phyloP scores from a whole-genome alignment of 106 monocot species.

The Cymbidium sinense region DNA sequence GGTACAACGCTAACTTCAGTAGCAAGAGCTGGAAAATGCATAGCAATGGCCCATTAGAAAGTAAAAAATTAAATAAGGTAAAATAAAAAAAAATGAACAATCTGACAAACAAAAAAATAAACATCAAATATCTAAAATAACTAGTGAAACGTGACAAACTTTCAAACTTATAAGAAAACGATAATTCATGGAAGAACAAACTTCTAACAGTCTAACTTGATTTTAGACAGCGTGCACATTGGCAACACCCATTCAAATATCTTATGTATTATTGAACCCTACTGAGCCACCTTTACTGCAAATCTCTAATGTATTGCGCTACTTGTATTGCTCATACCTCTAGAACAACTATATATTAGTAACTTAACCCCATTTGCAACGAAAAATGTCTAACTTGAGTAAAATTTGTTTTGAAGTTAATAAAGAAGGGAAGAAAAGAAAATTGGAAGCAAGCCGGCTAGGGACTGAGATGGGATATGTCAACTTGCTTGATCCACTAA shows the following conservation, averaged over 20 bases:
- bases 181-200: not conserved
- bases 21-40: slow-evolving; percentile 60
- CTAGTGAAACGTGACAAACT: not conserved
- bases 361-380: not conserved
- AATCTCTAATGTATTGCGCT: not conserved
- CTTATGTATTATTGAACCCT: not conserved
- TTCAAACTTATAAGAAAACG: not conserved
- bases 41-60: not conserved
- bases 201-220: not conserved
- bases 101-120: not conserved
- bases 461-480: too few relatives aligned
- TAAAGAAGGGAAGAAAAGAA: not conserved
- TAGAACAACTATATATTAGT: not conserved
- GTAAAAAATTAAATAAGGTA: not conserved
- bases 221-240: not conserved
- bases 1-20: slow-evolving; percentile 93
- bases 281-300: not conserved
- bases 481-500: too few relatives aligned
- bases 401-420: not conserved
- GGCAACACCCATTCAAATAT: not conserved
- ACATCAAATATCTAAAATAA: not conserved
- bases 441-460: too few relatives aligned
- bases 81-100: not conserved
- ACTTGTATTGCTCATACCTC: not conserved
- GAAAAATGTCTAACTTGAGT: not conserved